Base-by-base conservation (phyloP, 2,329 filamentous ascomycete species). In the Elsinoe batatas region DNA sequence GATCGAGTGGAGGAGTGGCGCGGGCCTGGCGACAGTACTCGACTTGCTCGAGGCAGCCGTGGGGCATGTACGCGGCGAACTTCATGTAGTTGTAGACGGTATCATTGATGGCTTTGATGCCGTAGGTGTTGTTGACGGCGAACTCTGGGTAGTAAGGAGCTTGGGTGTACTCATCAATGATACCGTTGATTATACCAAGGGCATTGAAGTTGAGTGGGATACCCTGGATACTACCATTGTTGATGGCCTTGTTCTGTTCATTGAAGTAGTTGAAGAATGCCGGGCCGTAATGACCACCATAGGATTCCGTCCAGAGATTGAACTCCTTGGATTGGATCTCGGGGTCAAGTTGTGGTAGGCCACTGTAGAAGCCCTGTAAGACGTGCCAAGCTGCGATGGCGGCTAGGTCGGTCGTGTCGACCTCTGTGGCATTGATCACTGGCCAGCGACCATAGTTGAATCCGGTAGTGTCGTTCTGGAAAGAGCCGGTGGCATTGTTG, bases 41-140 rank as follows among this genome's bases (percentile, higher is more conserved):
- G 56, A 85, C 77, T 56, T 71, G 65, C 13, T 65, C 71, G 38
- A 76, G 69, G 59, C 78, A 80, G 18, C 78, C 78, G 55, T 67
- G 60, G 15, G 58, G 58, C 70, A 78, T 70, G 57, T 68, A 67
- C 54, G 73, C 72, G n/a, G 77, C 76, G 43, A 80, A 79, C 57
- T 77, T 79, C 67, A 78, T 78, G 61, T 79, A 81, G 56, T 76
- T 73, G 65, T 82, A 81, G 3, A 81, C 74, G 2, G 78, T 80
- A 18, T 82, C 76, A 59, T 82, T 82, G 61, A 80, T 70, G 0
- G 70, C 66, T 58, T 73, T 73, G 62, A 80, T 79, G 37, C 76
- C 77, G 57, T 81, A 82, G 8, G 77, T 78, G 62, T 80, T 80
- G 65, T 79, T 72, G 17, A 74, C 68, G 1, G 77, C 76, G 55